phyloP scores from a whole-genome alignment of 768 basidiomycete genomes.

The Amanita inopinata region DNA sequence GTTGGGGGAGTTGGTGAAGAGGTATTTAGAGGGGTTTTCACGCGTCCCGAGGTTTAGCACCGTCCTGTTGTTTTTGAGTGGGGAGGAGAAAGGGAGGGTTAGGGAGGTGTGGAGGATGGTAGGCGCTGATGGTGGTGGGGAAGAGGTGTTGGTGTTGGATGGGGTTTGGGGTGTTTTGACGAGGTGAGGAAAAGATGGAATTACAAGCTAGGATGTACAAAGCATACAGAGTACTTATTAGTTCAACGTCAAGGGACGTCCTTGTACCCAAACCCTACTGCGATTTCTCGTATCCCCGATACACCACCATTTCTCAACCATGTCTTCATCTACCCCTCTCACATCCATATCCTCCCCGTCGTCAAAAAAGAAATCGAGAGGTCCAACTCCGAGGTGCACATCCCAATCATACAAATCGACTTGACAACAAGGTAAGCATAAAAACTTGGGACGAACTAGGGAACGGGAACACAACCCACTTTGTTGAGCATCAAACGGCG shows the following conservation, averaged over 20 bases:
- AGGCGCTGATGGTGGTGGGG: too few relatives aligned
- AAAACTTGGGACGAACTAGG: slow-evolving; percentile 1
- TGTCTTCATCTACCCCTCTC: slow-evolving; percentile 27
- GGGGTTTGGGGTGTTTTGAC: slow-evolving; percentile 17
- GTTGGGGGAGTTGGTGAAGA: slow-evolving; percentile 19
- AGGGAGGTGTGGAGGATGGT: slow-evolving; percentile 36
- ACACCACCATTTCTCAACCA: slow-evolving; percentile 90
- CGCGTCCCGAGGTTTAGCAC: slow-evolving; percentile 55
- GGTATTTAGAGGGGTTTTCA: slow-evolving; percentile 45
- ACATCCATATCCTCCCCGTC: too few relatives aligned
- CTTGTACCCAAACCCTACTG: slow-evolving; percentile 67
- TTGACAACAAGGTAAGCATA: slow-evolving; percentile 15
- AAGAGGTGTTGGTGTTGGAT: slow-evolving; percentile 14
- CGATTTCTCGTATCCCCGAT: slow-evolving; percentile 66
- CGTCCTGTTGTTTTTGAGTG: slow-evolving; percentile 52
- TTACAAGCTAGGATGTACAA: neutral
- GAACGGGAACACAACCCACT: slow-evolving; percentile 36
- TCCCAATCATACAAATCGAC: slow-evolving; percentile 38
- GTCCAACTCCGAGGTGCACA: slow-evolving; percentile 39
- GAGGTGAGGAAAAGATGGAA: neutral
- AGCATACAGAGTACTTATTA: slow-evolving; percentile 2
- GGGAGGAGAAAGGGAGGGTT: slow-evolving; percentile 39
- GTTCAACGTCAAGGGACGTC: slow-evolving; percentile 18
- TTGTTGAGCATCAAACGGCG: slow-evolving; percentile 67
- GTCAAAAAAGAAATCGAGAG: slow-evolving; percentile 71